Evolutionary conservation across 108 stramenopile genomes (phyloP).

Genomic region (Skeletonema marinoi): DNA sequence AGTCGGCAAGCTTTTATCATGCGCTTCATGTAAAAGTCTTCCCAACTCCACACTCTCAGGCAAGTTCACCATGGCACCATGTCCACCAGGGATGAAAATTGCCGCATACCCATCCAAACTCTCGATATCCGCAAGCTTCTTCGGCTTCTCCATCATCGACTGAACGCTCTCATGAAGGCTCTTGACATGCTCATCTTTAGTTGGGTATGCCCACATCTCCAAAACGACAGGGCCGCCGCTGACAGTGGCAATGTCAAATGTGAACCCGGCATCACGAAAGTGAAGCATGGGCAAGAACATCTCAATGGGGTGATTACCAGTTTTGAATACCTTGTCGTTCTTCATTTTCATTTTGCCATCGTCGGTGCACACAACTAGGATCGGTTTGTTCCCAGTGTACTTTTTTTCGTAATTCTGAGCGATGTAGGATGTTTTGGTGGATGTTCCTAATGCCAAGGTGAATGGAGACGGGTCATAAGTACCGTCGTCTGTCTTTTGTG

Average conservation of each 20-base stretch:
- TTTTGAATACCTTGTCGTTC: constrained; percentile 27
- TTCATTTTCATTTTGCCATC: constrained; percentile 19
- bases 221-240: constrained; percentile 7
- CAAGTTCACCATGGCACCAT: constrained; percentile 38
- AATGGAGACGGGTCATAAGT: background rate
- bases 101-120: constrained; percentile 1
- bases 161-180: constrained; percentile 6
- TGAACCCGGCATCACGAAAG: constrained; percentile 34
- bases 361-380: constrained; percentile 34
- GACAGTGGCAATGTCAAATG: constrained; percentile 25
- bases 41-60: constrained; percentile 24
- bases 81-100: constrained; percentile 36
- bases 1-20: constrained; percentile 6
- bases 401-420: constrained; percentile 1
- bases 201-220: constrained; percentile 41
- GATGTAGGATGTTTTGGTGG: background rate
- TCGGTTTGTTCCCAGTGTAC: constrained; percentile 24
- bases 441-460: background rate
- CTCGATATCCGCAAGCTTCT: constrained; percentile 9
- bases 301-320: constrained; percentile 41
- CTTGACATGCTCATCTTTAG: constrained; percentile 14
- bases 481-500: background rate
- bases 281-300: constrained; percentile 32
- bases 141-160: constrained; percentile 10
- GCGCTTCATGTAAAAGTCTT: constrained; percentile 7